phyloP scores from a whole-genome alignment of 2,329 filamentous ascomycete genomes.

The Pseudonectria foliicola region DNA sequence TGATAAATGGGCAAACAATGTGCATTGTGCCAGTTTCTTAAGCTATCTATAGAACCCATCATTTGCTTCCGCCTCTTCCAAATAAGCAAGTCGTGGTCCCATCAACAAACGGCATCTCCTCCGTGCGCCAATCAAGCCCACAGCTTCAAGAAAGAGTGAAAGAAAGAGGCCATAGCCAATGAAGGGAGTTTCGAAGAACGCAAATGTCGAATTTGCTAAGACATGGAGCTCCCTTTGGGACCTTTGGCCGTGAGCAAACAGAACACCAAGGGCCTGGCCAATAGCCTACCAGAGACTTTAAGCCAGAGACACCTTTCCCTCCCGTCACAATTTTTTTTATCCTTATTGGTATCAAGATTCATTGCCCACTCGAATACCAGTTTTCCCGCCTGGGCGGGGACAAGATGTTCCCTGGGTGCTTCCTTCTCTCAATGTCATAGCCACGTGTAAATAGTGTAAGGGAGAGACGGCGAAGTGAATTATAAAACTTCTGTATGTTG shows the following conservation, averaged over 20 bases:
- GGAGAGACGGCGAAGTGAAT: conserved; percentile 35
- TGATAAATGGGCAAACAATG: conserved; percentile 16
- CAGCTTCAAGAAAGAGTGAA: conserved; percentile 4
- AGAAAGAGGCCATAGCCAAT: conserved; percentile 4
- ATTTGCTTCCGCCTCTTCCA: conserved; percentile 6
- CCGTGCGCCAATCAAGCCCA: conserved; percentile 5
- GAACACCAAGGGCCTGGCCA: conserved; percentile 15
- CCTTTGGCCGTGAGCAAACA: conserved; percentile 20
- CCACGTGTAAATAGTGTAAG: conserved; percentile 26
- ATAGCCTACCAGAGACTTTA: conserved; percentile 18
- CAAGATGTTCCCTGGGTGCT: conserved; percentile 20
- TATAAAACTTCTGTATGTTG: conserved; percentile 26
- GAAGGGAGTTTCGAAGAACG: conserved; percentile 18
- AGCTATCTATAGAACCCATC: conserved; percentile 23
- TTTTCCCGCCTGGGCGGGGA: conserved; percentile 22
- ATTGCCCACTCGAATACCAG: conserved; percentile 18
- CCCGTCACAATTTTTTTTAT: conserved; percentile 17
- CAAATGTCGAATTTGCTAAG: conserved; percentile 26
- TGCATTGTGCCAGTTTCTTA: conserved; percentile 23
- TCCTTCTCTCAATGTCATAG: conserved; percentile 24
- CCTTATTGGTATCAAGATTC: conserved; percentile 25
- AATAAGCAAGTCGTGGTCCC: conserved; percentile 4
- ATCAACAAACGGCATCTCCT: conserved; percentile 9
- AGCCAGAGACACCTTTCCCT: conserved; percentile 13
- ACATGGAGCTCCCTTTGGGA: conserved; percentile 19